Evolutionary conservation across 148 eudicot species (phyloP).

Genomic region (Cornus controversa): DNA sequence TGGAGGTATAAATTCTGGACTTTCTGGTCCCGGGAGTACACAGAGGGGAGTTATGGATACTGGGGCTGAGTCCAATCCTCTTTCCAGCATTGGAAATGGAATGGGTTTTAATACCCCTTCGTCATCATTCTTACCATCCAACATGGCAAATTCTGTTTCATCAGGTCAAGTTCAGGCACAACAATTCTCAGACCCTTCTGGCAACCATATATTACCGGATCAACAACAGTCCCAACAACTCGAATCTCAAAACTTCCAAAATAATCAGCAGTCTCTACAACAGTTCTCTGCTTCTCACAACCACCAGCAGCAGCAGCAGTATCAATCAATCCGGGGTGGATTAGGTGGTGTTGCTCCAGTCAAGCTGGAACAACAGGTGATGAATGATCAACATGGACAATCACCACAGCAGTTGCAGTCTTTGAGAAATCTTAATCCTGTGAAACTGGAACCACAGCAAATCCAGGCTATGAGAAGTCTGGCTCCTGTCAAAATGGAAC

Average conservation of each 20-base stretch:
- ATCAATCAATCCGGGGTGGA: slow-evolving; percentile 54
- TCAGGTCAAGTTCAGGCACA: slow-evolving; percentile 50
- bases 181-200: slow-evolving; percentile 33
- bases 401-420: slow-evolving; percentile 52
- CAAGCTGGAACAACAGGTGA: slow-evolving; percentile 59
- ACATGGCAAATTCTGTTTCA: slow-evolving; percentile 47
- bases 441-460: slow-evolving; percentile 74
- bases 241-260: slow-evolving; percentile 55
- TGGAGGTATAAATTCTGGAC: slow-evolving; percentile 46
- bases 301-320: slow-evolving; percentile 41
- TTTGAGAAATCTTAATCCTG: slow-evolving; percentile 56
- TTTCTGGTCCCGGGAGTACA: slow-evolving; percentile 43
- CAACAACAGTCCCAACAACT: slow-evolving; percentile 55
- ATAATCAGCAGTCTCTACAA: slow-evolving; percentile 56
- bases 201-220: slow-evolving; percentile 50
- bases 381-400: slow-evolving; percentile 49
- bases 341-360: slow-evolving; percentile 49
- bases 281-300: slow-evolving; percentile 35
- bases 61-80: slow-evolving; percentile 68
- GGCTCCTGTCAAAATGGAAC: slow-evolving; percentile 67
- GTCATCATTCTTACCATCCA: slow-evolving; percentile 43
- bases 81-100: slow-evolving; percentile 59
- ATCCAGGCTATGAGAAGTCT: slow-evolving; percentile 58
- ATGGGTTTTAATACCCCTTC: slow-evolving; percentile 63
- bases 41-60: slow-evolving; percentile 55